Conservation (phyloP, 225 moss, liverwort and hornwort species). For the Pseudisothecium myosuroides region DNA sequence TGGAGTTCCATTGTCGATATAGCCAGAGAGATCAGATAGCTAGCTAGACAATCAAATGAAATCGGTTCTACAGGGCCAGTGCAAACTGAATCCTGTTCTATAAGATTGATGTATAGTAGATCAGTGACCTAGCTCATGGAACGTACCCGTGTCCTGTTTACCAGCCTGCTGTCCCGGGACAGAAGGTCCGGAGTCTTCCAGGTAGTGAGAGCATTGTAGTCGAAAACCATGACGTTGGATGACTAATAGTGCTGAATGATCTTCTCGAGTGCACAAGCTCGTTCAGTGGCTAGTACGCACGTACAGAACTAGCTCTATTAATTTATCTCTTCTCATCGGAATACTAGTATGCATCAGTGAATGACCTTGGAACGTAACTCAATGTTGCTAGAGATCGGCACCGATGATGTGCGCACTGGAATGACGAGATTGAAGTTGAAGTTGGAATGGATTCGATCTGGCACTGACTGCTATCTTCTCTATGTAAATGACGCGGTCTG, state of each 20-base stretch:
- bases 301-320: not conserved
- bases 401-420: not conserved
- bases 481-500: not conserved
- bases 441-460: no score
- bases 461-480: not conserved
- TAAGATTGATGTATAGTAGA: not conserved
- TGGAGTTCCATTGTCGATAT: not conserved
- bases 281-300: not conserved
- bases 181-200: not conserved
- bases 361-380: not conserved
- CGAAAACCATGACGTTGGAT: not conserved
- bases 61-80: not conserved
- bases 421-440: not conserved
- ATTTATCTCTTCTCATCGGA: not conserved
- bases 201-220: not conserved
- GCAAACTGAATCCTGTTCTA: not conserved
- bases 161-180: not conserved
- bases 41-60: not conserved
- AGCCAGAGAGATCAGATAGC: not conserved
- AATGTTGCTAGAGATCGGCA: not conserved
- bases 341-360: not conserved
- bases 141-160: not conserved
- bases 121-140: not conserved
- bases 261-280: not conserved
- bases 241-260: no score